phyloP scores from a whole-genome alignment of 768 basidiomycete species.

The Serendipita vermifera region DNA sequence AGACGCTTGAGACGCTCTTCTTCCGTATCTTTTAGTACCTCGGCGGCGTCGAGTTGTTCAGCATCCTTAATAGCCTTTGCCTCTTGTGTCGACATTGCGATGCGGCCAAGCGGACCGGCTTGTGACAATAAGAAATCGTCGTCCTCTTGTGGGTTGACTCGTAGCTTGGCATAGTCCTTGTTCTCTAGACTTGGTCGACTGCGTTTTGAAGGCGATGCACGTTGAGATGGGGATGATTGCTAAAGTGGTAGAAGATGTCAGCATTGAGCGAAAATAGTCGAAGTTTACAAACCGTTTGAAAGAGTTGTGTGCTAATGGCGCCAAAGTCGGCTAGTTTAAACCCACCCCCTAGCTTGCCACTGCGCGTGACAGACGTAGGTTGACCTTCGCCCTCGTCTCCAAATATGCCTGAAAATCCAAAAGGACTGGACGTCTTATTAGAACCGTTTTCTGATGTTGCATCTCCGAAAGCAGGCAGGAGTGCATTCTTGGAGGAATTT shows the following conservation, averaged over 20 bases:
- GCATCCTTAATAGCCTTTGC: background rate
- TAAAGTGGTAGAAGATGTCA: background rate
- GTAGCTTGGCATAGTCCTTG: background rate
- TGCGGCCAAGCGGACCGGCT: background rate
- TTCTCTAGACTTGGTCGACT: conserved; percentile 1
- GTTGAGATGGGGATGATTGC: conserved; percentile 1
- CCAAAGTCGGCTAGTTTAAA: background rate
- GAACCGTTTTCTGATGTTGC: background rate
- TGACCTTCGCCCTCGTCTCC: background rate
- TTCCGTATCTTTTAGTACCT: background rate
- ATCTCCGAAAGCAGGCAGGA: conserved; percentile 3
- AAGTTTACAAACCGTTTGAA: background rate
- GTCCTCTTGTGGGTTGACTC: background rate
- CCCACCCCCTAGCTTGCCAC: background rate
- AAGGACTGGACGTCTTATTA: background rate
- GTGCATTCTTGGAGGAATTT: too few relatives aligned
- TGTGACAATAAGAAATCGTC: background rate
- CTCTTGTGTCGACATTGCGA: conserved; percentile 1
- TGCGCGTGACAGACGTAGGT: background rate
- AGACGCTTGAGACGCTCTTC: background rate
- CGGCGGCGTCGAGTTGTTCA: background rate
- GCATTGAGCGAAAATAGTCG: background rate
- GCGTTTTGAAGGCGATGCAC: conserved; percentile 1
- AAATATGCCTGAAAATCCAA: background rate
- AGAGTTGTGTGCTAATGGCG: background rate